phyloP scores from a whole-genome alignment of 805 yeast genomes.

The Babjeviella inositovora region DNA sequence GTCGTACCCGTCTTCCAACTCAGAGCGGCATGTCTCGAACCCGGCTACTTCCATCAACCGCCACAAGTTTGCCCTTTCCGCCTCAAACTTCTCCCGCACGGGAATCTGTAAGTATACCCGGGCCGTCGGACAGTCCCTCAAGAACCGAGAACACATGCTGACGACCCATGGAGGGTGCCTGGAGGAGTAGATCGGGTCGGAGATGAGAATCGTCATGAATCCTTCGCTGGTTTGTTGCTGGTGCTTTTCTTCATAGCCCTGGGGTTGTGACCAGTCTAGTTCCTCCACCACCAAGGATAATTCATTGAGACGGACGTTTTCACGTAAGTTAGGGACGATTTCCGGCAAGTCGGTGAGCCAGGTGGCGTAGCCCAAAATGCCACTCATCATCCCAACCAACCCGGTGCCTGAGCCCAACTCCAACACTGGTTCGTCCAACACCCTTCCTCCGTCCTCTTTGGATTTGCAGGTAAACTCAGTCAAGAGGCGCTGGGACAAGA shows the following conservation, averaged over 20 bases:
- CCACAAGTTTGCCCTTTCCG: slow-evolving; percentile 52
- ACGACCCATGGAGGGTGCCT: slow-evolving; percentile 67
- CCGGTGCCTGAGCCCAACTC: slow-evolving; percentile 98
- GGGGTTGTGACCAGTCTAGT: slow-evolving; percentile 69
- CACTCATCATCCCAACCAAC: slow-evolving; percentile 62
- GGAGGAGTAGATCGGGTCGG: slow-evolving; percentile 83
- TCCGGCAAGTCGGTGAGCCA: slow-evolving; percentile 66
- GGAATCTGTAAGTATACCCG: slow-evolving; percentile 65
- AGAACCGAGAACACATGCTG: slow-evolving; percentile 34
- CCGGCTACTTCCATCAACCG: slow-evolving; percentile 20
- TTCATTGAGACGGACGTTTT: slow-evolving; percentile 41
- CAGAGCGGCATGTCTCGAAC: slow-evolving; percentile 16
- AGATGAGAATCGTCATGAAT: slow-evolving; percentile 50
- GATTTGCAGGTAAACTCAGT: too few relatives aligned
- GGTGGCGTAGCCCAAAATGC: slow-evolving; percentile 23
- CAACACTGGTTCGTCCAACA: slow-evolving; percentile 19
- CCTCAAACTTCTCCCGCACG: slow-evolving; percentile 45
- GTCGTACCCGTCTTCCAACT: slow-evolving; percentile 53
- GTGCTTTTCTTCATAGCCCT: slow-evolving; percentile 10
- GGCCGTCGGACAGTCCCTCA: slow-evolving; percentile 14
- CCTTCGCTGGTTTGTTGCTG: slow-evolving; percentile 9
- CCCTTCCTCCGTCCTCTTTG: slow-evolving; percentile 1
- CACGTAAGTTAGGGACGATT: slow-evolving; percentile 50
- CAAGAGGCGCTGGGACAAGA: slow-evolving; percentile 41
- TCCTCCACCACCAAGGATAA: slow-evolving; percentile 20